A percentile compares a stretch with the other conserved stretches of the same genome.
phyloP scores from a whole-genome alignment of 2,329 filamentous ascomycete genomes.

The Nemania sp. region DNA sequence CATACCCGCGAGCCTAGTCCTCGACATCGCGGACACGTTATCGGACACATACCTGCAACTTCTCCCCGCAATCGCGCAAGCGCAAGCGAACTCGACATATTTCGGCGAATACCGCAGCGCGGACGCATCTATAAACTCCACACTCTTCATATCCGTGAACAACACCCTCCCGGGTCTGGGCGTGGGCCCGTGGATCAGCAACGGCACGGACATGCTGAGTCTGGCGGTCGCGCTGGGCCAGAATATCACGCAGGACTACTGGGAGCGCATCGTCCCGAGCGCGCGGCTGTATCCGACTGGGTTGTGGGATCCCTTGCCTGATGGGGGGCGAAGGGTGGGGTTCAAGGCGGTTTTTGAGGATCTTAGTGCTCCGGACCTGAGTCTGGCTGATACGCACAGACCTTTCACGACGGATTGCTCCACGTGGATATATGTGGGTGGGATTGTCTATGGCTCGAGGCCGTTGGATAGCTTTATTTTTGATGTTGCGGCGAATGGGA shows the following conservation, averaged over 20 bases:
- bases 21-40: conserved; percentile 39
- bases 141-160: conserved; percentile 37
- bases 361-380: too few relatives aligned
- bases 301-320: conserved; percentile 31
- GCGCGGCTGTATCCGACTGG: conserved; percentile 41
- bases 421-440: conserved; percentile 33
- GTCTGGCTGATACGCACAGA: conserved; percentile 19
- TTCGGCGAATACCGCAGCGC: conserved; percentile 32
- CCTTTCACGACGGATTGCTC: conserved; percentile 35
- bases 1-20: conserved; percentile 31
- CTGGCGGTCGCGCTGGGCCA: conserved; percentile 30
- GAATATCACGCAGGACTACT: conserved; percentile 27
- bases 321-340: conserved; percentile 35
- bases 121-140: conserved; percentile 33
- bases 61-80: conserved; percentile 32
- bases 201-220: conserved; percentile 40
- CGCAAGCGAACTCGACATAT: conserved; percentile 36
- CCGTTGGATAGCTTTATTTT: conserved; percentile 38
- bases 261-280: conserved; percentile 31
- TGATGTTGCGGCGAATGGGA: conserved; percentile 31
- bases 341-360: conserved; percentile 44
- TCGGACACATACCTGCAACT: conserved; percentile 39
- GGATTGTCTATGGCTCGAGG: conserved; percentile 34
- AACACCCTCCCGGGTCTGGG: conserved; percentile 35
- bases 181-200: conserved; percentile 40